Evolutionary conservation across 306 rosid genomes (phyloP).

Genomic region (Quercus rubra): DNA sequence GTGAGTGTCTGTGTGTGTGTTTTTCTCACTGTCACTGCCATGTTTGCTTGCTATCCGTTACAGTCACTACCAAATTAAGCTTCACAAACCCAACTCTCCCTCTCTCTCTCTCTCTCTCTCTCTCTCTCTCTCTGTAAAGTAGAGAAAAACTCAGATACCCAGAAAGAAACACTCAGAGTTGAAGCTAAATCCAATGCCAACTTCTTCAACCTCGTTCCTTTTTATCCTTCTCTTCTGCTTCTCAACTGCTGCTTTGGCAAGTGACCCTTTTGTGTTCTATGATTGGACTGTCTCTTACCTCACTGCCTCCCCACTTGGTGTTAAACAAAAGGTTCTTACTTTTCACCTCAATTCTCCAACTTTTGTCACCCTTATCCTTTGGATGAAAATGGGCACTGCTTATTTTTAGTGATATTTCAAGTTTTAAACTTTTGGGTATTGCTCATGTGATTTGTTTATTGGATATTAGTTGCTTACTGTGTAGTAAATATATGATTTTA

Average conservation of each 20-base stretch:
- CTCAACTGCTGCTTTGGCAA: slow-evolving; percentile 45
- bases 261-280: slow-evolving; percentile 69
- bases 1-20: neutral
- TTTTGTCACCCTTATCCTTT: neutral
- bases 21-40: neutral
- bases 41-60: neutral
- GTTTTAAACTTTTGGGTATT: neutral
- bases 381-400: neutral
- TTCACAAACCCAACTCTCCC: neutral
- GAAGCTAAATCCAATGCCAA: slow-evolving; percentile 30
- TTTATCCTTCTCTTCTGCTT: slow-evolving; percentile 34
- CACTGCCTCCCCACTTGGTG: slow-evolving; percentile 66
- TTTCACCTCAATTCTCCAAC: neutral
- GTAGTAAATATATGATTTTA: neutral
- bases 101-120: neutral
- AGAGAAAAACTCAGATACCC: neutral
- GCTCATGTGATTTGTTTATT: neutral
- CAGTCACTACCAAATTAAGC: neutral
- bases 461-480: neutral
- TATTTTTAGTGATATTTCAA: neutral
- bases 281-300: slow-evolving; percentile 84
- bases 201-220: slow-evolving; percentile 28
- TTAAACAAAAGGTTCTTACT: slow-evolving; percentile 61
- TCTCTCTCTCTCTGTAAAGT: neutral
- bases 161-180: no score